A percentile compares a stretch with the other conserved stretches of the same genome.
Conservation (phyloP, 768 basidiomycete genomes). For the Inosperma sp. region DNA sequence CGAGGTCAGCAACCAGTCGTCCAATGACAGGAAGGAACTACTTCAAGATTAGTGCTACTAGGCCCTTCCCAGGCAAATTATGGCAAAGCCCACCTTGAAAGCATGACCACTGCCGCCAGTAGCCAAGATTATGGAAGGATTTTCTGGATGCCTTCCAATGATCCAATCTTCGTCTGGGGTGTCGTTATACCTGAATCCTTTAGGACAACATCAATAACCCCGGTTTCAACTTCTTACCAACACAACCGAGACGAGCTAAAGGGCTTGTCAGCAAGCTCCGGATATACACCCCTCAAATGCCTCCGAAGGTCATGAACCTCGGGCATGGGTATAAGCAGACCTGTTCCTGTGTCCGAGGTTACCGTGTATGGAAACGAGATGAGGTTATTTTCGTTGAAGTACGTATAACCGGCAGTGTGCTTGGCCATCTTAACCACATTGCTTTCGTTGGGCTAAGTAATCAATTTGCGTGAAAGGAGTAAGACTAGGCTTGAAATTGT, state of each 20-base stretch:
- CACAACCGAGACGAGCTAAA: slow-evolving; percentile 76
- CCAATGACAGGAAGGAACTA: slow-evolving; percentile 92
- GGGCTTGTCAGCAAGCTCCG: slow-evolving; percentile 68
- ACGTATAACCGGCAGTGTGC: slow-evolving; percentile 70
- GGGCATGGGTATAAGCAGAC: slow-evolving; percentile 60
- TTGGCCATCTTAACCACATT: slow-evolving; percentile 75
- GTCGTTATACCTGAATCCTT: slow-evolving; percentile 73
- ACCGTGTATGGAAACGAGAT: slow-evolving; percentile 80
- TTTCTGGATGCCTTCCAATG: slow-evolving; percentile 63
- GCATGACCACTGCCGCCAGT: slow-evolving; percentile 88
- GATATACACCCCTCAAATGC: slow-evolving; percentile 58
- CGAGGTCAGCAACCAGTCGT: slow-evolving; percentile 62
- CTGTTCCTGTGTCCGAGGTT: slow-evolving; percentile 52
- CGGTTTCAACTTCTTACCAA: slow-evolving; percentile 52
- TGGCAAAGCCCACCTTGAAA: slow-evolving; percentile 64
- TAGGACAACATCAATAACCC: slow-evolving; percentile 6
- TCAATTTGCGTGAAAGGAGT: slow-evolving; percentile 9
- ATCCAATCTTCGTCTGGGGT: slow-evolving; percentile 85
- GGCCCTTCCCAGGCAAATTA: no score
- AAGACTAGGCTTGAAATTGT: background rate
- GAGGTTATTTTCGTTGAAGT: slow-evolving; percentile 32
- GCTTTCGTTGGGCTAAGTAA: slow-evolving; percentile 56
- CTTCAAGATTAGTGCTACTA: no score
- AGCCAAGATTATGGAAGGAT: slow-evolving; percentile 65
- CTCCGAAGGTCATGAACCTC: slow-evolving; percentile 48